These are phyloP conservation scores for Hypholoma sublateritium DNA, from an alignment of 768 basidiomycete genomes.

Conservation along the genomic window DNA sequence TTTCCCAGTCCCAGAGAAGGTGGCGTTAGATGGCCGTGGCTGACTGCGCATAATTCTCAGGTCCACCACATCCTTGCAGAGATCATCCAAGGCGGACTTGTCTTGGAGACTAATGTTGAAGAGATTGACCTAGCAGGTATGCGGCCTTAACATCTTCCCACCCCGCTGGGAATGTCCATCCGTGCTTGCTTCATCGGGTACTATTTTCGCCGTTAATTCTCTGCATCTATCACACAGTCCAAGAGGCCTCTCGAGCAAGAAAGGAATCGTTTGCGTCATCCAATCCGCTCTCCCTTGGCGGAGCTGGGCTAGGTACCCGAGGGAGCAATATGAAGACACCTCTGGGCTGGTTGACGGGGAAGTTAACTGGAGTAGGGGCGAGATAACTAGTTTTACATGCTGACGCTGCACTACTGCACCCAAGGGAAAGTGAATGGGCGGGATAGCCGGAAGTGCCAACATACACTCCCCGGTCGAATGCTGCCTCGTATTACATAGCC, in stretches of 20 bases:
- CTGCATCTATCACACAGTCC: conserved; percentile 45
- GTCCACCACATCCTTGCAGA: conserved; percentile 95
- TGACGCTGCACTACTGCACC: conserved; percentile 2
- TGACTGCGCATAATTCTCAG: conserved; percentile 37
- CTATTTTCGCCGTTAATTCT: conserved; percentile 2
- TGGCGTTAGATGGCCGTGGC: not conserved
- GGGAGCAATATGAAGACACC: conserved; percentile 66
- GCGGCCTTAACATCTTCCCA: conserved; percentile 23
- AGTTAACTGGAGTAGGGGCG: conserved; percentile 64
- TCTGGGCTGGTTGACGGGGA: conserved; percentile 77
- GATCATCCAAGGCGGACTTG: conserved; percentile 94
- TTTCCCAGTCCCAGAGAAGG: not conserved
- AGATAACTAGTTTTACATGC: conserved; percentile 27
- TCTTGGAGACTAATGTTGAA: conserved; percentile 91
- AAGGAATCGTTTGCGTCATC: conserved; percentile 80
- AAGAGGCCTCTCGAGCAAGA: conserved; percentile 66
- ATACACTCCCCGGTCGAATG: not conserved
- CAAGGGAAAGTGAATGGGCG: not conserved
- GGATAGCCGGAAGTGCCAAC: not conserved
- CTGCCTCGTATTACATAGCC: not conserved
- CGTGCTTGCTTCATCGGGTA: not conserved
- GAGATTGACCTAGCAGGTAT: conserved; percentile 74
- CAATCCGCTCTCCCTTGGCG: conserved; percentile 78
- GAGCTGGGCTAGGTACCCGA: conserved; percentile 60
- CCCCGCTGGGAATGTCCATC: conserved; percentile 5